Evolutionary conservation across 495 filamentous ascomycete genomes (phyloP).

Genomic region (Beverwykella pulmonaria): DNA sequence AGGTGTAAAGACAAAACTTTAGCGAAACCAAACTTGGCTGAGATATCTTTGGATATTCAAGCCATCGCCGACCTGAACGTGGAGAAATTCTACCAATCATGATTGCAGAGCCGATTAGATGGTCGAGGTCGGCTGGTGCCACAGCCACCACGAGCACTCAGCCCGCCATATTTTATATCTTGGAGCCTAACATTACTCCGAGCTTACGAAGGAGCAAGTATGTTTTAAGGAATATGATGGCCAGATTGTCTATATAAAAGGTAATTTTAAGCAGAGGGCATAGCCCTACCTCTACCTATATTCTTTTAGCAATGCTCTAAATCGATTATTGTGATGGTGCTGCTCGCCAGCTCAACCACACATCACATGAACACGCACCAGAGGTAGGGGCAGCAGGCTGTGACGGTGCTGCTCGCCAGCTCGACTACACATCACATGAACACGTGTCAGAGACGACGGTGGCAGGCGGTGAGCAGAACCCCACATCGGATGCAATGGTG

Average conservation of each 20-base stretch:
- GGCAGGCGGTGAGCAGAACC: no score
- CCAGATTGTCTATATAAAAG: background rate
- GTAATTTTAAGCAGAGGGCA: background rate
- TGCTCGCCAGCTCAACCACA: no score
- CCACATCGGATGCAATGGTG: no score
- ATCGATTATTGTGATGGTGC: background rate
- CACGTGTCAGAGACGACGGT: no score
- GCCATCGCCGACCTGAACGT: background rate
- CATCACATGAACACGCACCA: no score
- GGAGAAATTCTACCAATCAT: background rate
- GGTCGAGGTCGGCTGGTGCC: background rate
- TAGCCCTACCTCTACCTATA: background rate
- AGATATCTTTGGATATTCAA: background rate
- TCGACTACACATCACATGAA: no score
- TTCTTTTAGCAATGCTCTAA: background rate
- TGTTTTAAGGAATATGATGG: background rate
- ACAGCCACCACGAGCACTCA: background rate
- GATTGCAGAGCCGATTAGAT: background rate
- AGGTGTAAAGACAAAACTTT: background rate
- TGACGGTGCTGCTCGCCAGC: no score
- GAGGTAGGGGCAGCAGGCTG: no score
- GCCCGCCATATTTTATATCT: background rate
- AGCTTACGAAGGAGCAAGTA: background rate
- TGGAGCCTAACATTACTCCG: background rate
- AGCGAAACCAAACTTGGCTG: background rate